Evolutionary conservation across 2,329 filamentous ascomycete genomes (phyloP).

Genomic region (Hymenoscyphus fraxineus): DNA sequence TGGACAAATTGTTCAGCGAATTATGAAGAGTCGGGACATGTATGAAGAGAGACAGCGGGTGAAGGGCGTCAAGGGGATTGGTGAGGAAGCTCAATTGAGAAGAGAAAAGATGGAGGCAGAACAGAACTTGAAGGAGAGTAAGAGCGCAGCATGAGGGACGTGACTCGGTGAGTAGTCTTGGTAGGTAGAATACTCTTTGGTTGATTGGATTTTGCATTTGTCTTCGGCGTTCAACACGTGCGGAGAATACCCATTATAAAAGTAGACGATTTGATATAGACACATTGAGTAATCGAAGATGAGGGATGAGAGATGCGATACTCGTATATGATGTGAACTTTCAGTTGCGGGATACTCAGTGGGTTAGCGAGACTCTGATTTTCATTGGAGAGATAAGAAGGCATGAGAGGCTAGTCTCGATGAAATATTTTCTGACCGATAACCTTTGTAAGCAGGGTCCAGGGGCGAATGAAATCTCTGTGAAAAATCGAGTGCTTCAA

Average conservation of each 20-base stretch:
- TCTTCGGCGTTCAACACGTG: slow-evolving; percentile 28
- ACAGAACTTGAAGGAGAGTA: slow-evolving; percentile 28
- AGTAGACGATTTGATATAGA: neutral
- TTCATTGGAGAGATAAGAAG: too few species aligned
- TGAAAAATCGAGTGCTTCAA: neutral
- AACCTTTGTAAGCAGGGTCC: neutral
- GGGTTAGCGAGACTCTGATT: neutral
- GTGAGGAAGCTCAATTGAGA: slow-evolving; percentile 63
- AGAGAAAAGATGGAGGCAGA: slow-evolving; percentile 57
- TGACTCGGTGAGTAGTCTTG: neutral
- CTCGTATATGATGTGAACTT: neutral
- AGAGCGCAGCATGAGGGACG: slow-evolving; percentile 14
- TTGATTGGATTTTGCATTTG: slow-evolving; percentile 15
- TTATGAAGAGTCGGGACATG: slow-evolving; percentile 77
- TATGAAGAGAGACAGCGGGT: slow-evolving; percentile 90
- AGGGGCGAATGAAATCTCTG: neutral
- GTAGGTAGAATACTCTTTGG: neutral
- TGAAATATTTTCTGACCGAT: neutral
- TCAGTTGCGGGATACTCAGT: neutral
- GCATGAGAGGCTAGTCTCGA: neutral
- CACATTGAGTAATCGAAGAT: neutral
- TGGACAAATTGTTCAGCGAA: slow-evolving; percentile 84
- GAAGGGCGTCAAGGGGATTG: slow-evolving; percentile 81
- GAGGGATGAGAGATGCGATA: neutral
- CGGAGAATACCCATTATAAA: slow-evolving; percentile 15